phyloP scores from a whole-genome alignment of 164 flowering plant genomes.

The Berberis vulgaris region DNA sequence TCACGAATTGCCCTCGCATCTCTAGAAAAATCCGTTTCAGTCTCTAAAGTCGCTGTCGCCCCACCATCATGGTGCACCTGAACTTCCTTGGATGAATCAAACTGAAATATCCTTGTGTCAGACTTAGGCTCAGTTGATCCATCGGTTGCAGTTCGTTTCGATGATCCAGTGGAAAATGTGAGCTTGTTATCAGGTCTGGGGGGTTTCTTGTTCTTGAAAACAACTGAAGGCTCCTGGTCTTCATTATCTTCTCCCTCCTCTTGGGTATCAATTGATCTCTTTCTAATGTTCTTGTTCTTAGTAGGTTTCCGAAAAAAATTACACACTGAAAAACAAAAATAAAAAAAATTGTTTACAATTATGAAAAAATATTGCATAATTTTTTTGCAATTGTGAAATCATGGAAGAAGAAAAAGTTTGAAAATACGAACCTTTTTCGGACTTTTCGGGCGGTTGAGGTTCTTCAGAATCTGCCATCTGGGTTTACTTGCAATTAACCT shows the following conservation, averaged over 20 bases:
- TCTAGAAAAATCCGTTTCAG: constrained; percentile 72
- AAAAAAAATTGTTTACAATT: not conserved
- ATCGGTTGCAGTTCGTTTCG: constrained; percentile 15
- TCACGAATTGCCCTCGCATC: constrained; percentile 87
- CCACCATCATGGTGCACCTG: constrained; percentile 79
- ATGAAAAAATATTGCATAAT: not conserved
- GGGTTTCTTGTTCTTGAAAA: constrained; percentile 32
- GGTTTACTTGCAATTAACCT: too few species aligned
- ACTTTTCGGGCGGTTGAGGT: not conserved
- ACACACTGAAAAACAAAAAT: constrained; percentile 37
- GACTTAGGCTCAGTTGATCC: constrained; percentile 24
- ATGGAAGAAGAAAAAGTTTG: not conserved
- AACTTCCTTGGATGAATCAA: constrained; percentile 76
- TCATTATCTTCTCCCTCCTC: constrained; percentile 38
- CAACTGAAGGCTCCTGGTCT: constrained; percentile 15
- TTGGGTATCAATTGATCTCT: constrained; percentile 29
- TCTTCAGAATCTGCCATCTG: not conserved
- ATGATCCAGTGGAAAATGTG: constrained; percentile 44
- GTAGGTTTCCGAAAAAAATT: constrained; percentile 63
- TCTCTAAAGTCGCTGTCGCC: constrained; percentile 85
- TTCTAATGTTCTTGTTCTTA: constrained; percentile 64
- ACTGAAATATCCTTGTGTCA: constrained; percentile 41
- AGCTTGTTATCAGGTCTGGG: constrained; percentile 44
- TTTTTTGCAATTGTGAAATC: not conserved
- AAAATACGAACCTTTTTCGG: not conserved